These are phyloP conservation scores for Patellifolia procumbens DNA, from an alignment of 179 eudicot species.

Conservation along the genomic window DNA sequence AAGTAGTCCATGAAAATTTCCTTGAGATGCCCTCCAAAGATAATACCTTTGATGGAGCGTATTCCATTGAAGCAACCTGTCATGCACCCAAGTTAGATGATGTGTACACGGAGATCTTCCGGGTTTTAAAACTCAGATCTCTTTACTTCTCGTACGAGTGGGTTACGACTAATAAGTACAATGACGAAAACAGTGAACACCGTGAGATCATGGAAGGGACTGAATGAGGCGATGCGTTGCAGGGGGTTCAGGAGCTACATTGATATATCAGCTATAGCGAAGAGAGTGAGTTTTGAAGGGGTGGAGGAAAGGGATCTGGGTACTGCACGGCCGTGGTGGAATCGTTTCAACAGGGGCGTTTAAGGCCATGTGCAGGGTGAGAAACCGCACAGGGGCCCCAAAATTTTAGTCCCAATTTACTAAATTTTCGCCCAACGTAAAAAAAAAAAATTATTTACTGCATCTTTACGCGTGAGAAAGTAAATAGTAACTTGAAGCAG, in stretches of 20 bases:
- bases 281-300: conserved; percentile 72
- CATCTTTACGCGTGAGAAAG: no score
- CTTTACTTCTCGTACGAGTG: conserved; percentile 73
- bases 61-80: conserved; percentile 85
- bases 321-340: conserved; percentile 77
- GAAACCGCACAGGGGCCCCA: no score
- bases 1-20: conserved; percentile 79
- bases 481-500: no score
- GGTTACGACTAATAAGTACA: conserved; percentile 65
- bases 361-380: no score
- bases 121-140: conserved; percentile 75
- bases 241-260: conserved; percentile 61
- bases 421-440: no score
- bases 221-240: conserved; percentile 83
- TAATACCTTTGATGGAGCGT: conserved; percentile 67
- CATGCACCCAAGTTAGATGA: conserved; percentile 81
- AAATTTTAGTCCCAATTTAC: no score
- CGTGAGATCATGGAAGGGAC: conserved; percentile 74
- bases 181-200: conserved; percentile 48
- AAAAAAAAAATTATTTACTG: no score
- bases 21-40: conserved; percentile 71
- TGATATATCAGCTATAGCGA: conserved; percentile 56
- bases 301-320: conserved; percentile 75
- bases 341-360: no score
- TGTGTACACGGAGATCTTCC: conserved; percentile 64